Percentiles rank a stretch among this genome's conserved stretches.
These are phyloP conservation scores for Datisca glomerata DNA, from an alignment of 306 rosid species.

Conservation along the genomic window DNA sequence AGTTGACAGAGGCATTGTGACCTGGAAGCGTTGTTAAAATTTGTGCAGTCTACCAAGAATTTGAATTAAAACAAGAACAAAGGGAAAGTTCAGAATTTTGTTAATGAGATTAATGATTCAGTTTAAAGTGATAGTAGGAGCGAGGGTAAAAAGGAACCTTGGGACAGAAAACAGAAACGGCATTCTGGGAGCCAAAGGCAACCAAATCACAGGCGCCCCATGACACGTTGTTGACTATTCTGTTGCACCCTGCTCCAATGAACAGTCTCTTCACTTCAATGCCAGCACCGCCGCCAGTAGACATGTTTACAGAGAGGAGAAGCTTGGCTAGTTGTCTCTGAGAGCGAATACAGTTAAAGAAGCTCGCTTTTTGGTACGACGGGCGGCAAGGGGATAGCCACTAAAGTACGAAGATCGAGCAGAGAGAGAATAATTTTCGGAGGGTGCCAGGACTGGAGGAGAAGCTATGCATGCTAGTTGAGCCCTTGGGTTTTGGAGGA, in stretches of 20 bases:
- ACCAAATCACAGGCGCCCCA: constrained; percentile 87
- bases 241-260: constrained; percentile 89
- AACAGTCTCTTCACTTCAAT: constrained; percentile 51
- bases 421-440: neutral
- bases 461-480: too few species aligned
- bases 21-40: constrained; percentile 87
- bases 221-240: constrained; percentile 77
- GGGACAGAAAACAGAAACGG: constrained; percentile 76
- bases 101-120: too few species aligned
- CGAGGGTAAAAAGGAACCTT: constrained; percentile 36
- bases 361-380: neutral
- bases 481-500: too few species aligned
- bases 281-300: constrained; percentile 2
- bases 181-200: constrained; percentile 86
- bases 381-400: neutral
- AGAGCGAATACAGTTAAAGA: too few species aligned
- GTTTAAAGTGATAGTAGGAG: too few species aligned
- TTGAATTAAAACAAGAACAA: neutral
- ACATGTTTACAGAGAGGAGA: constrained; percentile 17
- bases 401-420: neutral
- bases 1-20: constrained; percentile 74
- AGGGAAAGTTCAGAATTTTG: constrained; percentile 1
- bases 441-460: neutral
- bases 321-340: too few species aligned
- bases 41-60: constrained; percentile 56